Evolutionary conservation across 805 yeast genomes (phyloP).

Genomic region (Suhomyces kilbournensis): DNA sequence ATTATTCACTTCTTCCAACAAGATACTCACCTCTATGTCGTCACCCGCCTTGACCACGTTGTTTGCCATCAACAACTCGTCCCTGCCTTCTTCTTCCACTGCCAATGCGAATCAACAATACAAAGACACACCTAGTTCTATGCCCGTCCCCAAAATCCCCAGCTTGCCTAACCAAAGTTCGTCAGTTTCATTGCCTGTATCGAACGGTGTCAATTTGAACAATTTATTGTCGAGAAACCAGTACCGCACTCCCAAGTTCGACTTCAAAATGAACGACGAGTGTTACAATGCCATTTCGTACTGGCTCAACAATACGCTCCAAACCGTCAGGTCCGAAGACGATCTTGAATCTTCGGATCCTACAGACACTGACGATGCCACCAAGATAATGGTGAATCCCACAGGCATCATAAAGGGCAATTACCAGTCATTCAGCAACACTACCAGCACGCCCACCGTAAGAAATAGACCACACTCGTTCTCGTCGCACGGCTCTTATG

Average conservation of each 20-base stretch:
- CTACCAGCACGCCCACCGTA: not conserved
- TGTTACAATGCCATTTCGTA: slow-evolving; percentile 37
- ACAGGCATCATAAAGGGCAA: slow-evolving; percentile 27
- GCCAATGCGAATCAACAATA: not conserved
- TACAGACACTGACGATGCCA: slow-evolving; percentile 1
- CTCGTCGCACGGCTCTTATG: slow-evolving; percentile 1
- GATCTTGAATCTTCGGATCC: slow-evolving; percentile 2
- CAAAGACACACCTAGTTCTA: not conserved
- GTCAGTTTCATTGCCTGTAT: not conserved
- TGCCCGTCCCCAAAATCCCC: not conserved
- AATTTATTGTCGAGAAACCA: not conserved
- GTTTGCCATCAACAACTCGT: slow-evolving; percentile 1
- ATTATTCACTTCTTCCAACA: slow-evolving; percentile 8
- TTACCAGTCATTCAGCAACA: not conserved
- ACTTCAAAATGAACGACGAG: slow-evolving; percentile 34
- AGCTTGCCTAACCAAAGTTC: slow-evolving; percentile 10
- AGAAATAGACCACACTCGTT: slow-evolving; percentile 1
- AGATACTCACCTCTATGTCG: slow-evolving; percentile 8
- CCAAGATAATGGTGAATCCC: slow-evolving; percentile 19
- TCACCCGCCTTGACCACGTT: slow-evolving; percentile 8
- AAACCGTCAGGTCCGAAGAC: slow-evolving; percentile 11
- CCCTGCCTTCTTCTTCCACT: not conserved
- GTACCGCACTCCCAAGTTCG: slow-evolving; percentile 10
- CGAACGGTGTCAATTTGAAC: not conserved
- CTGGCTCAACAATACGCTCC: slow-evolving; percentile 30